Base-by-base conservation (phyloP, 2,329 filamentous ascomycete genomes). In the Microcyclosporella mali region DNA sequence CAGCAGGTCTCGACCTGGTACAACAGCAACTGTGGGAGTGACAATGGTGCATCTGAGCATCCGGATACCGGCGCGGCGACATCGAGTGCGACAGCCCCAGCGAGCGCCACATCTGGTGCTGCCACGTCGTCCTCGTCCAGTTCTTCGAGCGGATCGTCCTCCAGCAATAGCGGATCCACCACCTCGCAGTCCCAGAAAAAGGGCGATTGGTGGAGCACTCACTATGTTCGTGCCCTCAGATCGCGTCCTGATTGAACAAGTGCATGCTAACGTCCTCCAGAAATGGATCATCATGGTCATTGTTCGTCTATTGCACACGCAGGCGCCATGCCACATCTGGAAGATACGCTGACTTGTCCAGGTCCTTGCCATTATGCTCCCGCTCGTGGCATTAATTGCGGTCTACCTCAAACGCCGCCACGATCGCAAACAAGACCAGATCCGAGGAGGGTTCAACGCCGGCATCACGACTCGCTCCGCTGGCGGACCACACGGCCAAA, bases 271-370 rank as follows among this genome's bases (percentile, higher is more conserved):
- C 48, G 6, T 41, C 25, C 32, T 19, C 19, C 46, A 62, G 60
- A 75, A 81, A 69, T 94, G 86, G 86, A 78, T 94, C 34, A 73
- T 90, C 49, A 87, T 92, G 74, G 72, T 92, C 40, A 81, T 88
- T 51, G 70, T 90, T 16, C 21, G 21, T 25, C 21, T 9, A 25
- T 4, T 25, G n/a, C n/a, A n/a, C n/a, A n/a, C n/a, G n/a, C n/a
- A n/a, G n/a, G n/a, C n/a, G n/a, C 21, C 21, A 25, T 25, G 9
- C 21, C 21, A 25, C 21, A 25, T 25, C 21, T 9, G 21, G 9
- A 9, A 25, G 21, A 25, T 9, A 25, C 9, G 21, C 21, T 25
- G 21, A 25, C 9, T 25, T 25, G 21, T 25, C 21, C 21, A 25
- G 21, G 21, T 25, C 49, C 73, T 94, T 19, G 74, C 82, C 33